phyloP scores from a whole-genome alignment of 257 asterid species.

The Solanum pinnatisectum region DNA sequence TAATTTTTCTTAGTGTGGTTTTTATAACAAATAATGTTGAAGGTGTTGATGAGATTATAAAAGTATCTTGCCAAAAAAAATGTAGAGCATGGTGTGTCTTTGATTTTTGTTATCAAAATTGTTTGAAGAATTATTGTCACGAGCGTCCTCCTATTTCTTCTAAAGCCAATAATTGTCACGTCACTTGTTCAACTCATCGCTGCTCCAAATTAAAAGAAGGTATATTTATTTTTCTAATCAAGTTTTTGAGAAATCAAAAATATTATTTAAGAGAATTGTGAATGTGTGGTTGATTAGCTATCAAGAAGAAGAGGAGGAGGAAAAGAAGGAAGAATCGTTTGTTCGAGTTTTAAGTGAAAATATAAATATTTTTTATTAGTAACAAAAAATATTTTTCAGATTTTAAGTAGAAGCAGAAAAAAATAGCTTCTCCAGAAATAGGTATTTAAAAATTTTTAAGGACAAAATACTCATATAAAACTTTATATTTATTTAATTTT shows the following conservation, averaged over 20 bases:
- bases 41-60: neutral
- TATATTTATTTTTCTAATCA: neutral
- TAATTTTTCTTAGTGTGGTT: neutral
- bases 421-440: too few relatives aligned
- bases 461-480: neutral
- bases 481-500: neutral
- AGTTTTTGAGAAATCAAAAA: too few relatives aligned
- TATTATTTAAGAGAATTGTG: too few relatives aligned
- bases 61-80: neutral
- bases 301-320: too few relatives aligned
- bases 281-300: too few relatives aligned
- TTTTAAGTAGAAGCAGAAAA: neutral
- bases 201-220: neutral
- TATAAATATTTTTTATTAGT: too few relatives aligned
- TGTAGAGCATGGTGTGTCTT: neutral
- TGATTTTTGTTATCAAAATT: neutral
- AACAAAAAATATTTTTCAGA: neutral
- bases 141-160: neutral
- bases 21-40: neutral
- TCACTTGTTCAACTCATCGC: neutral
- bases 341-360: neutral
- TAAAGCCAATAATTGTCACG: neutral
- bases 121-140: neutral
- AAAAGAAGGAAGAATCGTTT: too few relatives aligned
- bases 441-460: too few relatives aligned